phyloP scores from a whole-genome alignment of 768 basidiomycete species.

The Trametes elegans region DNA sequence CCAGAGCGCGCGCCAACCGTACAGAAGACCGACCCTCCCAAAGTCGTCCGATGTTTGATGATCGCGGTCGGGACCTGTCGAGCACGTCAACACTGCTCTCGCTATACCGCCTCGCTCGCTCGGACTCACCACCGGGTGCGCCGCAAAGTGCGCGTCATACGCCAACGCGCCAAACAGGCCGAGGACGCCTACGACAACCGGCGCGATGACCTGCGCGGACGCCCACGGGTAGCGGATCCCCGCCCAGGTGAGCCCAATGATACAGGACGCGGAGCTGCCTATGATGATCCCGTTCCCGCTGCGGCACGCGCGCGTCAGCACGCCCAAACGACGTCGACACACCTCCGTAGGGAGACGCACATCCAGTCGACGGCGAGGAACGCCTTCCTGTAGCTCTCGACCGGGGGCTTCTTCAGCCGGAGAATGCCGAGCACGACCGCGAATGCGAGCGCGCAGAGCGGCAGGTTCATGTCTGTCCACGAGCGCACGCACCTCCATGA shows the following conservation, averaged over 20 bases:
- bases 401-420: constrained; percentile 21
- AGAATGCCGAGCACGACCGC: constrained; percentile 10
- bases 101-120: background rate
- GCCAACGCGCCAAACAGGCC: background rate
- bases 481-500: background rate
- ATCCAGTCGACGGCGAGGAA: constrained; percentile 37
- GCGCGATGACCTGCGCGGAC: constrained; percentile 21
- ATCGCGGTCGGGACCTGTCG: constrained; percentile 5
- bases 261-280: constrained; percentile 17
- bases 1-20: background rate
- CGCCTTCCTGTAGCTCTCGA: constrained; percentile 20
- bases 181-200: constrained; percentile 7
- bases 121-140: constrained; percentile 25
- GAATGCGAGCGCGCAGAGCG: constrained; percentile 12
- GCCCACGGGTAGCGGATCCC: constrained; percentile 38
- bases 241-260: constrained; percentile 32
- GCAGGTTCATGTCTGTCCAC: constrained; percentile 15
- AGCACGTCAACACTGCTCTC: background rate
- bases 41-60: constrained; percentile 13
- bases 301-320: background rate
- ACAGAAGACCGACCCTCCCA: constrained; percentile 1
- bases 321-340: background rate
- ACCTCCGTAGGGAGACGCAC: constrained; percentile 21
- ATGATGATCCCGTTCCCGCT: constrained; percentile 29
- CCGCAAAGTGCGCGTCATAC: constrained; percentile 30